phyloP scores from a whole-genome alignment of 176 grass and related monocot genomes.

The Ampelocalamus luodianensis region DNA sequence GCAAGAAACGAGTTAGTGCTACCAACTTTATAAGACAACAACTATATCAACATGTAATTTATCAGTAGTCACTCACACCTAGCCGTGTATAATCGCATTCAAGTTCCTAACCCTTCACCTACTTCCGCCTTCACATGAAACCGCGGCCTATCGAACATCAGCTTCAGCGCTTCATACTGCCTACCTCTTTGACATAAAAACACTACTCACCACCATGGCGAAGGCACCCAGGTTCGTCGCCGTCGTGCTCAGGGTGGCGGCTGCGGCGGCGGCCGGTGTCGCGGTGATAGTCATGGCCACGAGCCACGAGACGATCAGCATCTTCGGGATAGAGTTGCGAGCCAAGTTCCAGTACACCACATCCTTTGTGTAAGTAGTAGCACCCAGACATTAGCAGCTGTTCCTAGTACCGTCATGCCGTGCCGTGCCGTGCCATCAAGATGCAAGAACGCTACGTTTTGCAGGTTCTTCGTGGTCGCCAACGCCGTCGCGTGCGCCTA shows the following conservation, averaged over 20 bases:
- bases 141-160: neutral
- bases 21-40: neutral
- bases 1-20: neutral
- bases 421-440: neutral
- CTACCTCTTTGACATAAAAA: too few species aligned
- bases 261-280: slow-evolving; percentile 42
- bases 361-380: slow-evolving; percentile 50
- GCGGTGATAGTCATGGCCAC: slow-evolving; percentile 75
- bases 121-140: neutral
- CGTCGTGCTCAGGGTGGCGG: slow-evolving; percentile 51
- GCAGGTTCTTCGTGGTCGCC: slow-evolving; percentile 72
- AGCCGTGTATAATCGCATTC: neutral
- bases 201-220: neutral
- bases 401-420: neutral
- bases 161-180: neutral
- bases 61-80: neutral
- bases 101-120: neutral
- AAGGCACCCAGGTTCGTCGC: slow-evolving; percentile 46
- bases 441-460: neutral
- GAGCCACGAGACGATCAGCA: slow-evolving; percentile 50
- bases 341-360: slow-evolving; percentile 75
- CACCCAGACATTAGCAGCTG: neutral
- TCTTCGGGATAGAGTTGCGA: slow-evolving; percentile 59
- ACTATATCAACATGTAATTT: neutral
- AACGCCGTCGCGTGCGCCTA: slow-evolving; percentile 62